Evolutionary conservation across 352 stramenopile species (phyloP).

Genomic region (Globisporangium nodosum): DNA sequence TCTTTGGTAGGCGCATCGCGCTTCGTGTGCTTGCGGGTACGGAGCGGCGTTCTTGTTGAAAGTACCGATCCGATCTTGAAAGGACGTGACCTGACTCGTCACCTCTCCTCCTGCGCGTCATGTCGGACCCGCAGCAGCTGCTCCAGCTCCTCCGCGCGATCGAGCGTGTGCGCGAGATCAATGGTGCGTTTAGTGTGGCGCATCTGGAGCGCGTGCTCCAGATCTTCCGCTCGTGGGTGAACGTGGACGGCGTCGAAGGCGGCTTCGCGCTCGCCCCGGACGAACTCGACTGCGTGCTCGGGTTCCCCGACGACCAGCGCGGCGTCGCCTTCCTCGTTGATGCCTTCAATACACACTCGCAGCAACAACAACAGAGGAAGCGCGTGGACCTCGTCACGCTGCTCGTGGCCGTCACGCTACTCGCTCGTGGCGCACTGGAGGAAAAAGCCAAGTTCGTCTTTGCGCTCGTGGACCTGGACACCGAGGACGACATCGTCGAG

Average conservation of each 20-base stretch:
- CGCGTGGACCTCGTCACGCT: constrained; percentile 58
- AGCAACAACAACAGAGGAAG: not conserved
- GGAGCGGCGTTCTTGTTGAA: too few species aligned
- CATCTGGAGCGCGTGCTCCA: constrained; percentile 50
- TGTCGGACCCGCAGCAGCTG: not conserved
- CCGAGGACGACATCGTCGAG: constrained; percentile 70
- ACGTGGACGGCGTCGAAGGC: constrained; percentile 40
- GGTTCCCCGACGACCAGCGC: constrained; percentile 27
- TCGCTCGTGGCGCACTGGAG: constrained; percentile 43
- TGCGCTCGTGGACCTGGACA: constrained; percentile 62
- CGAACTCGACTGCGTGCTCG: constrained; percentile 59
- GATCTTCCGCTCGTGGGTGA: constrained; percentile 55
- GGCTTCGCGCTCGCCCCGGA: constrained; percentile 53
- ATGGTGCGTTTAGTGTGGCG: constrained; percentile 32
- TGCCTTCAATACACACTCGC: constrained; percentile 19
- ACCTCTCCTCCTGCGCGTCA: not conserved
- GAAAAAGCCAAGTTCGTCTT: constrained; percentile 60
- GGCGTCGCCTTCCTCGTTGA: constrained; percentile 49
- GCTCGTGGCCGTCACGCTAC: constrained; percentile 30
- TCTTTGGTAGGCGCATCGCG: not conserved
- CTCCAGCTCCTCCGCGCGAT: constrained; percentile 14
- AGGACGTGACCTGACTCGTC: not conserved
- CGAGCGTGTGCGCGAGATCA: constrained; percentile 34
- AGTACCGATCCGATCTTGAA: not conserved
- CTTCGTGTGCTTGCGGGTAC: not conserved